These are phyloP conservation scores for Lichtheimia ramosa DNA, from an alignment of 371 early-diverging fungal genomes.

Conservation along the genomic window DNA sequence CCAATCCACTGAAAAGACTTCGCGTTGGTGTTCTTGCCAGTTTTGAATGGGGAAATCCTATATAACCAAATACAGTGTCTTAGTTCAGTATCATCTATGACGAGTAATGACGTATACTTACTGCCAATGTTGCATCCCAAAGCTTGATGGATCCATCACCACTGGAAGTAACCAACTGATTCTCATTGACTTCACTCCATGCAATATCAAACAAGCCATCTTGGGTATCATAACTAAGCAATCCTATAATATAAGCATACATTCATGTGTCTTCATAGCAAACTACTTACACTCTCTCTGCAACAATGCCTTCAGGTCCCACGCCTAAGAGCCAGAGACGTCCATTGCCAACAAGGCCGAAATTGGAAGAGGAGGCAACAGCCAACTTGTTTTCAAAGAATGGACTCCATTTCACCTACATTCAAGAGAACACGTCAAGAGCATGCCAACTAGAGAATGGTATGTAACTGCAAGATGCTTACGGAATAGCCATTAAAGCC, in stretches of 20 bases:
- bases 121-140: conserved; percentile 83
- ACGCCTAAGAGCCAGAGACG: conserved; percentile 69
- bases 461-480: conserved; percentile 10
- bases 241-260: not conserved
- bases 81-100: not conserved
- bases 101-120: conserved; percentile 39
- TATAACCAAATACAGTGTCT: not conserved
- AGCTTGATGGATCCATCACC: conserved; percentile 95
- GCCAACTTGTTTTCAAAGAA: conserved; percentile 90
- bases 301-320: conserved; percentile 59
- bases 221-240: conserved; percentile 87
- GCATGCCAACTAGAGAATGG: not conserved
- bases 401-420: conserved; percentile 88
- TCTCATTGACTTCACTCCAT: conserved; percentile 95
- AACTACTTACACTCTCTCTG: conserved; percentile 67
- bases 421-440: conserved; percentile 6
- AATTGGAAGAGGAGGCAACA: conserved; percentile 89
- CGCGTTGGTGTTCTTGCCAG: conserved; percentile 93
- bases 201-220: conserved; percentile 92
- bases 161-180: conserved; percentile 86
- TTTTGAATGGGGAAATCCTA: conserved; percentile 88
- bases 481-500: conserved; percentile 71
- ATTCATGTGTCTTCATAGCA: not conserved
- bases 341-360: conserved; percentile 95
- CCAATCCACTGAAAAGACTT: conserved; percentile 93